Conservation (phyloP, 2,329 filamentous ascomycete species). For the Metarhizium sp. region DNA sequence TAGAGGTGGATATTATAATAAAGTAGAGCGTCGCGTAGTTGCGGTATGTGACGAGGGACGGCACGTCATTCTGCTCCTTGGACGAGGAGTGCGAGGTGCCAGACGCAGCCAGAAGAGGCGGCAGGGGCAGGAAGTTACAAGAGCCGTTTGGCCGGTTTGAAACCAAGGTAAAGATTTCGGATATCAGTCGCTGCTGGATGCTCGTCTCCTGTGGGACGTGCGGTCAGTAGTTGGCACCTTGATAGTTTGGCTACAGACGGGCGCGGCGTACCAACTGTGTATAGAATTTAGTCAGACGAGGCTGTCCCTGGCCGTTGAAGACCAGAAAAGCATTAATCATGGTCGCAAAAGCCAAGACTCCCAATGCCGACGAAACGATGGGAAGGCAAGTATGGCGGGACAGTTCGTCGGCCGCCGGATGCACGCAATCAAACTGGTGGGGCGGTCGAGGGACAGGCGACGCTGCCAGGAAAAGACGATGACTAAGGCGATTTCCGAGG, state of each 20-base stretch:
- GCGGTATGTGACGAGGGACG: constrained; percentile 92
- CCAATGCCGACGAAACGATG: constrained; percentile 9
- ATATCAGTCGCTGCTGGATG: constrained; percentile 93
- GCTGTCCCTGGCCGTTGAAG: constrained; percentile 97
- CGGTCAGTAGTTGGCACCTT: background rate
- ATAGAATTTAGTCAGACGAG: constrained; percentile 96
- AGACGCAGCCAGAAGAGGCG: constrained; percentile 54
- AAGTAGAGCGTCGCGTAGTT: constrained; percentile 98
- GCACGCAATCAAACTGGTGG: background rate
- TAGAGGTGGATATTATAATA: constrained; percentile 94
- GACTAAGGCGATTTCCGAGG: background rate
- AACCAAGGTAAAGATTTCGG: constrained; percentile 94
- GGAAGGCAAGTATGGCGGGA: background rate
- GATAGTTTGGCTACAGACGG: background rate
- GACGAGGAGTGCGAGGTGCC: constrained; percentile 54
- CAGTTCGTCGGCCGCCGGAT: background rate
- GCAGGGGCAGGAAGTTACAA: constrained; percentile 90
- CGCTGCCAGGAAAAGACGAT: background rate
- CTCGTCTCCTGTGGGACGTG: constrained; percentile 68
- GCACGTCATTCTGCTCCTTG: constrained; percentile 74
- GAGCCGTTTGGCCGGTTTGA: constrained; percentile 83
- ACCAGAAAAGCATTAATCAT: constrained; percentile 99
- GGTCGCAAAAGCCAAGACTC: constrained; percentile 12
- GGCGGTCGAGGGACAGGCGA: background rate
- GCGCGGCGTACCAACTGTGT: constrained; percentile 70